Conservation (phyloP, 1,284 basidiomycete genomes). For the Fomes fomentarius region DNA sequence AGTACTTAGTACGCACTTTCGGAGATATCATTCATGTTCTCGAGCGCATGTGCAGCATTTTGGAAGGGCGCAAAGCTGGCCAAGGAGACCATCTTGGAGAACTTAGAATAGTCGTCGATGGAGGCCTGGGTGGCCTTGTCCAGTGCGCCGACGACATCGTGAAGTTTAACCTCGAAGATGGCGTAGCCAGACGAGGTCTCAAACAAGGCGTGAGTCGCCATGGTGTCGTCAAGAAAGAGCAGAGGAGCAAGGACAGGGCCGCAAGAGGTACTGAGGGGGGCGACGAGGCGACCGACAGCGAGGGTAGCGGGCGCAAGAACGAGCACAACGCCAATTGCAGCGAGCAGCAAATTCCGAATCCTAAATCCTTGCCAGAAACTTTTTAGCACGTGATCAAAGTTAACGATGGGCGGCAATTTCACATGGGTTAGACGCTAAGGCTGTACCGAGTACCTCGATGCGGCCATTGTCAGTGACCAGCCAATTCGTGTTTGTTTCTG, state of each 20-base stretch:
- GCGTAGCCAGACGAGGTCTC: conserved; percentile 97
- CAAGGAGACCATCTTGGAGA: conserved; percentile 93
- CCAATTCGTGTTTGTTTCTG: neutral
- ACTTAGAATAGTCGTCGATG: conserved; percentile 87
- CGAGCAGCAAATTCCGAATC: conserved; percentile 8
- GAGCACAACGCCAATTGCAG: conserved; percentile 6
- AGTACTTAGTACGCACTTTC: conserved; percentile 83
- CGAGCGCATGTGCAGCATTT: conserved; percentile 92
- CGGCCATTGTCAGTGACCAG: neutral
- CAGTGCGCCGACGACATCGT: conserved; percentile 89
- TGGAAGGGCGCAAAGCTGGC: conserved; percentile 96
- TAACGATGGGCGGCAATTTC: neutral
- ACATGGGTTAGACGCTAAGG: neutral
- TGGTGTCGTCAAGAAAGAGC: conserved; percentile 27
- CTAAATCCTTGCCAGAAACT: conserved; percentile 14
- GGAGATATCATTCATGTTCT: conserved; percentile 96
- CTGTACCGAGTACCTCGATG: too few species aligned
- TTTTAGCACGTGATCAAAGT: conserved; percentile 11
- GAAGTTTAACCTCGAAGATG: conserved; percentile 88
- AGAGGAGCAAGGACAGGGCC: too few species aligned
- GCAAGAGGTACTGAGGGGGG: neutral
- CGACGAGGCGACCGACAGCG: conserved; percentile 3
- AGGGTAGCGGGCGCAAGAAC: conserved; percentile 8
- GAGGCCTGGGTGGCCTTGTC: conserved; percentile 86
- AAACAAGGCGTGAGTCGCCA: conserved; percentile 90